These are phyloP conservation scores for Kodamaea laetipori DNA, from an alignment of 805 yeast species.

Conservation along the genomic window DNA sequence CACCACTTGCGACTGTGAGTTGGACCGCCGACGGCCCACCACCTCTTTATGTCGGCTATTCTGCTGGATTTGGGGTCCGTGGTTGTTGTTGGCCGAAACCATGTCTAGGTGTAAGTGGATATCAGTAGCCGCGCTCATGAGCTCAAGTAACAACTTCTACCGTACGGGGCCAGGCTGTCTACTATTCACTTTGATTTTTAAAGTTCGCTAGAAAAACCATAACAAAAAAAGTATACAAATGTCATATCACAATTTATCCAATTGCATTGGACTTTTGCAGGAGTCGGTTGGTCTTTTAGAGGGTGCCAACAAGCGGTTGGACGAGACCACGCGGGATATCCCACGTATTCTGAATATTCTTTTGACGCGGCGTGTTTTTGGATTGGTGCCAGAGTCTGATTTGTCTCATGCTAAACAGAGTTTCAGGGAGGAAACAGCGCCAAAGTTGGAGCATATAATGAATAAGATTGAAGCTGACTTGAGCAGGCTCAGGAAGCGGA, in stretches of 20 bases:
- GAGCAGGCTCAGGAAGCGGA: slow-evolving; percentile 33
- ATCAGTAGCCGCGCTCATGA: slow-evolving; percentile 18
- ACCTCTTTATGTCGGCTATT: slow-evolving; percentile 7
- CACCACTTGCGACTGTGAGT: slow-evolving; percentile 45
- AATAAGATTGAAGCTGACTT: slow-evolving; percentile 35
- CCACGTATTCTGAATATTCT: slow-evolving; percentile 42
- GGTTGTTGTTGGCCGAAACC: slow-evolving; percentile 11
- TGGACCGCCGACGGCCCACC: slow-evolving; percentile 35
- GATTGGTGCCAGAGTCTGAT: slow-evolving; percentile 52
- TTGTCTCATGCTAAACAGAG: slow-evolving; percentile 41
- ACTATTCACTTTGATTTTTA: not conserved
- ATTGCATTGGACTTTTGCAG: slow-evolving; percentile 35
- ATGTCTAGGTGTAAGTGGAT: slow-evolving; percentile 28
- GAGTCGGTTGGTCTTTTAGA: slow-evolving; percentile 37
- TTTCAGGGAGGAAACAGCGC: slow-evolving; percentile 41
- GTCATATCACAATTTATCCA: slow-evolving; percentile 17
- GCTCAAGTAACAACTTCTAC: not conserved
- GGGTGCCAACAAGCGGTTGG: slow-evolving; percentile 35
- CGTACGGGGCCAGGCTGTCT: slow-evolving; percentile 2
- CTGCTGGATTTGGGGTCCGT: not conserved
- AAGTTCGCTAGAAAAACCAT: slow-evolving; percentile 3
- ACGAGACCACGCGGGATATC: slow-evolving; percentile 41
- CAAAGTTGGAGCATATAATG: slow-evolving; percentile 39
- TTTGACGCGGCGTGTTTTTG: slow-evolving; percentile 50
- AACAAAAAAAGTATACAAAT: not conserved